Base-by-base conservation (phyloP, 805 yeast genomes). In the Blastobotrys muscicola region DNA sequence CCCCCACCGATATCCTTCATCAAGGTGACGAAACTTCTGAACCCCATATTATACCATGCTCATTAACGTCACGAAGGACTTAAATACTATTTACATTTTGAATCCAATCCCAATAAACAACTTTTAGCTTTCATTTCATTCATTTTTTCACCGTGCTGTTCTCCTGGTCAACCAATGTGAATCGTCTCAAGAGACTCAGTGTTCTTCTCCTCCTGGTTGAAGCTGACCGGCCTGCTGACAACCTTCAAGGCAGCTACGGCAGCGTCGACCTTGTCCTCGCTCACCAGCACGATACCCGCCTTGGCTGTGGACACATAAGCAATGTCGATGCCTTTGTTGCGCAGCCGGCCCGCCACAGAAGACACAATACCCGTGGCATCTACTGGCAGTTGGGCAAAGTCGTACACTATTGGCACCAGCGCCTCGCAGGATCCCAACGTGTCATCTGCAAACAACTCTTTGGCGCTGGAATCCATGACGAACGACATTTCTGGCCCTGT, bases 331-430 rank as follows among this genome's bases (percentile, higher is more conserved):
- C 29, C 30, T 46, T 45, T 8, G 46, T 51, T 43, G 14, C 72
- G 53, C 16, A 79, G 57, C 43, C 64, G 67, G 33, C 74, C 62
- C 0, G 85, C 82, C 15, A 80, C 68, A 1, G 82, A 82, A 0
- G 83, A 78, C 1, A 78, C 83, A 39, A 80, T 76, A 34, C 85
- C 85, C 15, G 78, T 76, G 6, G 76, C 65, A 56, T 79, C 79
- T 12, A 74, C 58, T 0, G 84, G 84, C 16, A 79, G 55, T 26
- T 62, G 60, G 10, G 69, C 62, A 46, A 79, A 66, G 54, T 79
- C 78, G 14, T 80, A 70, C 1, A 71, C 63, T 3, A 78, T 62
- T 0, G 85, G 84, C n/a, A 71, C 64, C 39, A 78, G 69, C 33
- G 65, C 63, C 53, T 80, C 85, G 49, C 70, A 60, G 2, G 82